These are phyloP conservation scores for Heterobasidion irregulare DNA, from an alignment of 1,284 basidiomycete genomes.

Conservation along the genomic window DNA sequence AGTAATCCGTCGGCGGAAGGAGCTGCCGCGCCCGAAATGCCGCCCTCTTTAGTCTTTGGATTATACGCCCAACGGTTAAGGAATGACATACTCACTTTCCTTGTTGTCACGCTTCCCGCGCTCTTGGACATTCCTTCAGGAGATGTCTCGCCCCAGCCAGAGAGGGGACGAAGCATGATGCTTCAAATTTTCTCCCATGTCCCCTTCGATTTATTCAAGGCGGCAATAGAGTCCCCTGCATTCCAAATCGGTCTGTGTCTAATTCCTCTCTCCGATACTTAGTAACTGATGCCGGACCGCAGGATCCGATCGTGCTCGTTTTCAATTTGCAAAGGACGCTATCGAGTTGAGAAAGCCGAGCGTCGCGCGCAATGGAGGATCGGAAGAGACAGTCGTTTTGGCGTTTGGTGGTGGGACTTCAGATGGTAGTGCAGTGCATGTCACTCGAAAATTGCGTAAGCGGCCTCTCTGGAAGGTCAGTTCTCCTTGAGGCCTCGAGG, in stretches of 20 bases:
- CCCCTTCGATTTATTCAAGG: slow-evolving; percentile 78
- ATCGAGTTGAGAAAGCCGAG: slow-evolving; percentile 73
- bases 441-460: slow-evolving; percentile 80
- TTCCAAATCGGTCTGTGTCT: slow-evolving; percentile 64
- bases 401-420: slow-evolving; percentile 68
- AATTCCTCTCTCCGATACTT: not conserved
- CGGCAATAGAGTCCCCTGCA: slow-evolving; percentile 64
- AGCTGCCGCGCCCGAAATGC: slow-evolving; percentile 39
- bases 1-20: slow-evolving; percentile 42
- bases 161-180: slow-evolving; percentile 50
- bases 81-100: slow-evolving; percentile 69
- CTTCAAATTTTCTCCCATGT: slow-evolving; percentile 67
- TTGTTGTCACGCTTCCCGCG: slow-evolving; percentile 65
- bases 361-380: slow-evolving; percentile 49
- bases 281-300: slow-evolving; percentile 2
- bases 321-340: slow-evolving; percentile 84
- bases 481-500: slow-evolving; percentile 22
- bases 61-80: slow-evolving; percentile 60
- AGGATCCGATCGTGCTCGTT: slow-evolving; percentile 79
- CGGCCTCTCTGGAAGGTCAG: slow-evolving; percentile 83
- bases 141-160: slow-evolving; percentile 22
- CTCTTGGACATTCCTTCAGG: slow-evolving; percentile 29
- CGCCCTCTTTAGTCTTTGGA: slow-evolving; percentile 52
- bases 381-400: slow-evolving; percentile 79
- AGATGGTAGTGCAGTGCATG: slow-evolving; percentile 71